Evolutionary conservation across 768 basidiomycete species (phyloP), one percentile per base, ranked within the genome.

Genomic region (Tricholoma bakamatsutake): DNA sequence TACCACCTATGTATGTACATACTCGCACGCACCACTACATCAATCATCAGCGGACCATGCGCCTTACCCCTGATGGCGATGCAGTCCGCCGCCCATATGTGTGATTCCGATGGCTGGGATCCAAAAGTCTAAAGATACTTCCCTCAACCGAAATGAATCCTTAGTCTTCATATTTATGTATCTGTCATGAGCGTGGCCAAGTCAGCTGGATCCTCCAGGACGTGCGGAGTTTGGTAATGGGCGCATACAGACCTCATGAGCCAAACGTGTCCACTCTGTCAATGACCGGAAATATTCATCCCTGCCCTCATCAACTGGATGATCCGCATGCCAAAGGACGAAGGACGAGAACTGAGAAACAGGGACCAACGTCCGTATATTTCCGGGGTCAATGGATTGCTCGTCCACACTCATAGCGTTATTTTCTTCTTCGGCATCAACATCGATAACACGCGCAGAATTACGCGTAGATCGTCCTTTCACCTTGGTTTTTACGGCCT

Each of bases 311-410:
- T 91, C 84, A 1, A 88, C 81, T 0, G 82, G 80, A 18, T 80
- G 77, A 67, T 93, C 91, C 4, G 85, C 79, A 56, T 83, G 76
- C 90, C 90, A 93, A 21, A 93, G 65, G n/a, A 80, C 79, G 59
- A 93, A 81, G 1, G 81, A 82, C 2, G 78, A 73, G 63, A 93
- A 93, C 47, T 73, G 76, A 0, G 80, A 77, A 2, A 72, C 69
- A 4, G 85, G 79, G 6, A 71, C 62, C 54, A 88, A 67, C 10
- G 60, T 68, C 45, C 73, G 74, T 18, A 64, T 65, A 0, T 64
- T 61, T 13, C 50, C 57, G 24, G 65, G 66, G 28, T 66, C 66
- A 10, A 34, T 49, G 57, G 56, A 17, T 54, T 59, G 48, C 61
- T 70, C 64, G 37, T 70, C 68, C 58, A 51, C 62, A 7, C 66